Evolutionary conservation across 2,329 filamentous ascomycete species (phyloP).

Genomic region (Exserohilum turcica): DNA sequence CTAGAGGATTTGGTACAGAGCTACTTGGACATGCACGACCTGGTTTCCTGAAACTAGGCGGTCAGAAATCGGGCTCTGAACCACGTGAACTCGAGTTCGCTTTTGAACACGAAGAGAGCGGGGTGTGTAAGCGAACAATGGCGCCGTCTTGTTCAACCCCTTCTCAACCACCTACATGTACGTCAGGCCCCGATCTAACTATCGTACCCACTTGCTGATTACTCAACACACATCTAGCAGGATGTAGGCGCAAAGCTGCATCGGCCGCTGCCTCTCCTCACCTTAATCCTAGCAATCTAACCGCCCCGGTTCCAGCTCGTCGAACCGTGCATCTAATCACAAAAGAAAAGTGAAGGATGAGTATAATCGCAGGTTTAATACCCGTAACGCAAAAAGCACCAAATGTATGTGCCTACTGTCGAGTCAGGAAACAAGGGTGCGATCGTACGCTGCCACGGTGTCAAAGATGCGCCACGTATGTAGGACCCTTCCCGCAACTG

Average conservation of each 20-base stretch:
- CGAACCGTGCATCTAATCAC: neutral
- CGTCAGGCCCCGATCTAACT: too few relatives aligned
- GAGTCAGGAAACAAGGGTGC: conserved; percentile 20
- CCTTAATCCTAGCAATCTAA: neutral
- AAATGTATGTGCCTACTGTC: conserved; percentile 21
- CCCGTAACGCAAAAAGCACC: conserved; percentile 13
- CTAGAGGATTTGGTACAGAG: too few relatives aligned
- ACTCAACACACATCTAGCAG: too few relatives aligned
- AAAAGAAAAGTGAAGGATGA: conserved; percentile 1
- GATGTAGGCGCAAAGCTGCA: conserved; percentile 2
- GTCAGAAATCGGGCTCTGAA: too few relatives aligned
- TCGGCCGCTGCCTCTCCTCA: neutral
- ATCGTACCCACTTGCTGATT: too few relatives aligned
- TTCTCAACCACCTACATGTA: too few relatives aligned
- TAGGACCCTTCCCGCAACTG: conserved; percentile 1
- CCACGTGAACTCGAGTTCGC: too few relatives aligned
- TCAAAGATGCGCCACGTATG: neutral
- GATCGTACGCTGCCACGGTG: conserved; percentile 10
- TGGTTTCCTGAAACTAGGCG: too few relatives aligned
- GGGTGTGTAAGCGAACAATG: too few relatives aligned
- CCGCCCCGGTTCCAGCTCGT: neutral
- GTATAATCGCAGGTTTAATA: conserved; percentile 11
- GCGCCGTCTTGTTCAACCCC: too few relatives aligned
- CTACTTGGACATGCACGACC: too few relatives aligned
- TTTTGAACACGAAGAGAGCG: too few relatives aligned